Evolutionary conservation across 1,284 basidiomycete genomes (phyloP), one percentile per base, ranked within the genome.

Genomic region (Sanghuangporus baumii): DNA sequence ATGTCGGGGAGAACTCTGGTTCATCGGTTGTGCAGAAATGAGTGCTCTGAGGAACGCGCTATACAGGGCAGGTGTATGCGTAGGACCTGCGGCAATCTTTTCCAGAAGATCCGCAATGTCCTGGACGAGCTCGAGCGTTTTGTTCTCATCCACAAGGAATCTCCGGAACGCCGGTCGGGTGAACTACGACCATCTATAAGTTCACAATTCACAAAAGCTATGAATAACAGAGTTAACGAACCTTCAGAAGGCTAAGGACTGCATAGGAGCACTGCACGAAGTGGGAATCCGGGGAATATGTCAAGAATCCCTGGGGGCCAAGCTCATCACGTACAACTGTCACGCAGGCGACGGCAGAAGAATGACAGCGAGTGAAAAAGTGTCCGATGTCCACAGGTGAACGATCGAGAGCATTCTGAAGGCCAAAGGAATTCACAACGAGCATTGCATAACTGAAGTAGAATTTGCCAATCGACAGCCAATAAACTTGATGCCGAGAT

Each of bases 251-350:
- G 68, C 89, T 95, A 62, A 96, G 77, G 12, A 95, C 86, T 16
- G 92, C 88, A 75, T 97, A 98, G 11, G 91, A 92, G 59, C 87
- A 86, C 78, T 93, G 91, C 26, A 98, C 93, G 71, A 93, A 96
- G 71, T 94, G 91, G 7, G 93, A 92, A 73, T 98, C 96, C 0
- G 94, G 91, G 0, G 93, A 86, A 73, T 94, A 96, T 65, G 85
- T 86, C 72, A 98, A 78, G 70, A 83, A 91, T 1, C 89, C 92
- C 46, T 78, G 80, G 1, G 91, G 89, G 1, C 85, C 86, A 38
- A 95, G 81, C 66, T 89, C 80, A 66, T 95, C 92, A 12, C 85
- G 80, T n/a, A 91, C 81, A 37, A 91, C 71, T n/a, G 75, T 76
- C 8, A 86, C 87, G 69, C 88, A 87, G 9, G 83, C 78, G 56